Evolutionary conservation across 495 filamentous ascomycete species (phyloP).

Genomic region (Achaetomiella virescens): DNA sequence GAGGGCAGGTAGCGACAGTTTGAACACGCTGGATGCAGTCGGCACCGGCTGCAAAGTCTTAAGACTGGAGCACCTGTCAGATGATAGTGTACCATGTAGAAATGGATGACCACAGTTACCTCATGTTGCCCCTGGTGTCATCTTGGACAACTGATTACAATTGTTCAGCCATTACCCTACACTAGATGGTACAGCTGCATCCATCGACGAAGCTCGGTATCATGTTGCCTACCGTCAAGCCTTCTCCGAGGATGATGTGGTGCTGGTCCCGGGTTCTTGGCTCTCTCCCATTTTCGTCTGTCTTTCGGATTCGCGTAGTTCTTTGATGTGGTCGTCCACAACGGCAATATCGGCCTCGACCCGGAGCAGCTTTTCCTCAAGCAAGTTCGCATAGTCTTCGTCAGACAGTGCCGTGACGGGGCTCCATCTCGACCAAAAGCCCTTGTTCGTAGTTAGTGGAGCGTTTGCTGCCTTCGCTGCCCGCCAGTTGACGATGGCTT

Average conservation of each 20-base stretch:
- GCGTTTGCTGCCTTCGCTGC: slow-evolving; percentile 3
- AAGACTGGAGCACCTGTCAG: too few relatives aligned
- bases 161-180: not conserved
- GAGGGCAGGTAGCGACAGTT: too few relatives aligned
- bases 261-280: not conserved
- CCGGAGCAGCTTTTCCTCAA: slow-evolving; percentile 69
- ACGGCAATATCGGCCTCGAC: slow-evolving; percentile 82
- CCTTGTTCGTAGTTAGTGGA: not conserved
- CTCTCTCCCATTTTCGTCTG: not conserved
- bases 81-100: too few relatives aligned
- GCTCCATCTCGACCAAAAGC: slow-evolving; percentile 65
- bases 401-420: slow-evolving; percentile 72
- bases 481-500: slow-evolving; percentile 22
- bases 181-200: not conserved
- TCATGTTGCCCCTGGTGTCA: not conserved
- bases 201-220: not conserved
- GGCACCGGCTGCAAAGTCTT: too few relatives aligned
- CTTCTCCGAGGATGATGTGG: not conserved
- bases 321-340: slow-evolving; percentile 75
- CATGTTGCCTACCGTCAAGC: not conserved
- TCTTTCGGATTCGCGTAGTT: slow-evolving; percentile 33
- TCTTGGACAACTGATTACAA: too few relatives aligned
- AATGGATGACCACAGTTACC: not conserved
- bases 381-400: slow-evolving; percentile 67
- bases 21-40: too few relatives aligned